Percentiles rank a stretch among this genome's conserved stretches.
phyloP scores from a whole-genome alignment of 2,329 filamentous ascomycete species.

The Furcasterigmium sp. region DNA sequence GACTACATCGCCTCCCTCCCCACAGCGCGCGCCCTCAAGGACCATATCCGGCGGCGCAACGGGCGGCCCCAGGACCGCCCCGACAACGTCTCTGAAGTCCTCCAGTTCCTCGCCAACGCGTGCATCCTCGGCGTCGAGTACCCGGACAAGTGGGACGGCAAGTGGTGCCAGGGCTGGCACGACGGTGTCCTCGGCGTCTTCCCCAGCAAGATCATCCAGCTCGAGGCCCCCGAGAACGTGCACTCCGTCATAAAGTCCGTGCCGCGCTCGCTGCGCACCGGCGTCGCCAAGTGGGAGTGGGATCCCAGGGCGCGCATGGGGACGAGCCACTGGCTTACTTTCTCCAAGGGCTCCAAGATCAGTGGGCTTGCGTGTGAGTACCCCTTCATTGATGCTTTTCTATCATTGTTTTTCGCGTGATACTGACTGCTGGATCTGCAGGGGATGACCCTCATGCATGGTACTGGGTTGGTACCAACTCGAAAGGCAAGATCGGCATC shows the following conservation, averaged over 20 bases:
- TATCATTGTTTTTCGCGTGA: slow-evolving; percentile 11
- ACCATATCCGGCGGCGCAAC: slow-evolving; percentile 28
- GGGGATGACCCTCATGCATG: slow-evolving; percentile 38
- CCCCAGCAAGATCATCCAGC: slow-evolving; percentile 18
- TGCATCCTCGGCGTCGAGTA: slow-evolving; percentile 25
- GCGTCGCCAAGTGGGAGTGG: slow-evolving; percentile 26
- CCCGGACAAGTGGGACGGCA: slow-evolving; percentile 26
- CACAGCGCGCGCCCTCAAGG: slow-evolving; percentile 23
- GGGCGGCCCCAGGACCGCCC: slow-evolving; percentile 25
- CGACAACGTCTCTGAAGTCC: slow-evolving; percentile 23
- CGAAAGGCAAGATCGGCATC: slow-evolving; percentile 31
- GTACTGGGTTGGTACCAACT: slow-evolving; percentile 34
- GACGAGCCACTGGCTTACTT: slow-evolving; percentile 12
- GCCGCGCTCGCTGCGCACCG: slow-evolving; percentile 26
- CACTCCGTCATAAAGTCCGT: slow-evolving; percentile 6
- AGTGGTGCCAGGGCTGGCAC: slow-evolving; percentile 28
- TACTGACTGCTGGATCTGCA: slow-evolving; percentile 11
- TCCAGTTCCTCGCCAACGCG: slow-evolving; percentile 28
- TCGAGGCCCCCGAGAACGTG: slow-evolving; percentile 17
- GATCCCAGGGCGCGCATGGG: slow-evolving; percentile 26
- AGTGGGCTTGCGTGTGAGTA: slow-evolving; percentile 33
- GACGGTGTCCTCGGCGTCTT: slow-evolving; percentile 22
- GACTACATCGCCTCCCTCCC: slow-evolving; percentile 19
- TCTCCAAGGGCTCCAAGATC: slow-evolving; percentile 43
- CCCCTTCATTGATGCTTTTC: not conserved